Percentiles rank a stretch among this genome's conserved stretches.
These are phyloP conservation scores for Telfairia occidentalis DNA, from an alignment of 331 rosid genomes.

Conservation along the genomic window DNA sequence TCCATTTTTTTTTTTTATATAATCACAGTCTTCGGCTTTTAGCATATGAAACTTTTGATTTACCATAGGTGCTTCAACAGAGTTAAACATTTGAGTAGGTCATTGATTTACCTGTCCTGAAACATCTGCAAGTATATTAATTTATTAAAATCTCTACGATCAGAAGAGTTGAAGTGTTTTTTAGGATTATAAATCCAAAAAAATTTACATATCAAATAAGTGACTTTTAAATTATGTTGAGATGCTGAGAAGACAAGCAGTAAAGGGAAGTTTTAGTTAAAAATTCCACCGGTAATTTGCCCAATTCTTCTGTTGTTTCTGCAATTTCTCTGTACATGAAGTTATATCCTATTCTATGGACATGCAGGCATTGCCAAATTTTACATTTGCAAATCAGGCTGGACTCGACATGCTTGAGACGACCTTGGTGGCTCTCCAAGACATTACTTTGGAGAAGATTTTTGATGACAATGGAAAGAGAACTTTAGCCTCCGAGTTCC, in stretches of 20 bases:
- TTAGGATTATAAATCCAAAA: neutral
- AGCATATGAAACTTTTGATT: neutral
- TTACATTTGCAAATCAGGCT: conserved; percentile 88
- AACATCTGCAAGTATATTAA: neutral
- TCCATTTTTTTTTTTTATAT: neutral
- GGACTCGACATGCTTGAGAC: conserved; percentile 99
- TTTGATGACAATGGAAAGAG: conserved; percentile 93
- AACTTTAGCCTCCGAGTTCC: conserved; percentile 70
- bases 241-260: neutral
- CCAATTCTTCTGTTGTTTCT: neutral
- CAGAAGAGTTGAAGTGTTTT: neutral
- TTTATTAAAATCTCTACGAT: neutral
- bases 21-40: neutral
- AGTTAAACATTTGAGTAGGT: neutral
- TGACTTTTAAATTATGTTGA: neutral
- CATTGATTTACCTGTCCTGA: neutral
- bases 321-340: conserved; percentile 9
- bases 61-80: neutral
- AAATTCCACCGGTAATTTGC: neutral
- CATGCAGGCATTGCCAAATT: conserved; percentile 73
- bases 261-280: neutral
- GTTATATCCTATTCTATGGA: neutral
- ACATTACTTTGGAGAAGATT: conserved; percentile 76
- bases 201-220: neutral
- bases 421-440: conserved; percentile 90